A percentile compares a stretch with the other conserved stretches of the same genome.
Conservation (phyloP, 768 basidiomycete species). For the Trametes meyenii region DNA sequence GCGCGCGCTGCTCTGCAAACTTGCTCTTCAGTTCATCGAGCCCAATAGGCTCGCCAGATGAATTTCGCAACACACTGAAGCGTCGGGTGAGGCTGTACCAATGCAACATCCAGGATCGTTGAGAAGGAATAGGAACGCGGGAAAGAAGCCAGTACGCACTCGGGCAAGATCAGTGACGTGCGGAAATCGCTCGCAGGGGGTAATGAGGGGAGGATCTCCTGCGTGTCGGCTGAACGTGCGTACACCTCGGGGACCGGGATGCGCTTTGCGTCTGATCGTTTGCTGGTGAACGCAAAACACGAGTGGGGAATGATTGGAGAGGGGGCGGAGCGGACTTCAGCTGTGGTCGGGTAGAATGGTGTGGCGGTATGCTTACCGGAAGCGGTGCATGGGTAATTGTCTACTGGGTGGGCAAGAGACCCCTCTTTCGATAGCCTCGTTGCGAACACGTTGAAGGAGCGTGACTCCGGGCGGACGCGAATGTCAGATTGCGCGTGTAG, state of each 20-base stretch:
- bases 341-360: conserved; percentile 34
- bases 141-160: conserved; percentile 54
- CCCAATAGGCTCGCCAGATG: conserved; percentile 65
- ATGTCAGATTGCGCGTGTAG: conserved; percentile 20
- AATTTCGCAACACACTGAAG: conserved; percentile 76
- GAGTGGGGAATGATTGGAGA: conserved; percentile 9
- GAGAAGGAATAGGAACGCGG: conserved; percentile 17
- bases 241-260: conserved; percentile 41
- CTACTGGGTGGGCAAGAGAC: conserved; percentile 13
- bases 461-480: conserved; percentile 20
- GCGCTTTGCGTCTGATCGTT: conserved; percentile 74
- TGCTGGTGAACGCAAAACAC: conserved; percentile 47
- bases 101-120: conserved; percentile 26
- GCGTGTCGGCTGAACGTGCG: conserved; percentile 29
- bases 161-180: conserved; percentile 83
- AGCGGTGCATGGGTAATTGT: conserved; percentile 64
- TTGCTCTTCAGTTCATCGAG: conserved; percentile 65
- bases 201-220: conserved; percentile 54
- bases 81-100: conserved; percentile 71
- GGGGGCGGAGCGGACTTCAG: conserved; percentile 10
- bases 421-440: conserved; percentile 47
- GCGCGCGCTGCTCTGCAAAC: conserved; percentile 76
- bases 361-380: conserved; percentile 62
- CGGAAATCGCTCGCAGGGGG: conserved; percentile 79
- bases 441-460: conserved; percentile 66